Percentiles rank a stretch among this genome's conserved stretches.
phyloP scores from a whole-genome alignment of 1,284 basidiomycete species.

The Marasmius fiardii region DNA sequence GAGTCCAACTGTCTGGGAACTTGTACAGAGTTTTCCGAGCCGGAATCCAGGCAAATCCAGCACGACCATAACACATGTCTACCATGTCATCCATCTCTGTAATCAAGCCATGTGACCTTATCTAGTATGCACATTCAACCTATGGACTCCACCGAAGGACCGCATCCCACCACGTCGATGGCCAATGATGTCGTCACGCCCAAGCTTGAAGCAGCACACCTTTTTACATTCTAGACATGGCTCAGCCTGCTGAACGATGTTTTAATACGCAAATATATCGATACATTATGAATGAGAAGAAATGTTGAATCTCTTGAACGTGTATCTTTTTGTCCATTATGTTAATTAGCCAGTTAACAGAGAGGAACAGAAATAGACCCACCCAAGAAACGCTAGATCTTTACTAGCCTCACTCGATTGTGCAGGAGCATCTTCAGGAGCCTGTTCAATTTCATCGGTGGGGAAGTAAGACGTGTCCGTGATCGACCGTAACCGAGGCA shows the following conservation, averaged over 20 bases:
- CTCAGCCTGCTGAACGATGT: background rate
- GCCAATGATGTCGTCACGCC: constrained; percentile 3
- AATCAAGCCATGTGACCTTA: too few species aligned
- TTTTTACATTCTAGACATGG: constrained; percentile 2
- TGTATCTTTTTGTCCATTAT: constrained; percentile 48
- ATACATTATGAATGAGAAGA: constrained; percentile 34
- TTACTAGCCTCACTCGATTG: constrained; percentile 66
- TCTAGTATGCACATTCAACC: too few species aligned
- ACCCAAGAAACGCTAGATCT: constrained; percentile 93
- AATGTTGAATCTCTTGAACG: constrained; percentile 71
- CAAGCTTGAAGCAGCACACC: background rate
- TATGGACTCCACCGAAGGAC: too few species aligned
- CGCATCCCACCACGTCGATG: too few species aligned
- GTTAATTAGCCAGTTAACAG: background rate
- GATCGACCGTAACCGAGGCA: constrained; percentile 88
- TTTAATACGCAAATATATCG: background rate
- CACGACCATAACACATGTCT: too few species aligned
- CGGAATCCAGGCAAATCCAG: too few species aligned
- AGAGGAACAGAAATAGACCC: constrained; percentile 25
- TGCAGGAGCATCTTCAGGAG: constrained; percentile 59
- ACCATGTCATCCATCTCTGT: too few species aligned
- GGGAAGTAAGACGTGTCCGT: constrained; percentile 98
- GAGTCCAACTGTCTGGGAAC: too few species aligned
- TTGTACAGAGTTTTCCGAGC: too few species aligned
- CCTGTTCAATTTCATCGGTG: constrained; percentile 93